Evolutionary conservation across 352 stramenopile species (phyloP), one percentile per base, ranked within the genome.

Genomic region (Albugo candida): DNA sequence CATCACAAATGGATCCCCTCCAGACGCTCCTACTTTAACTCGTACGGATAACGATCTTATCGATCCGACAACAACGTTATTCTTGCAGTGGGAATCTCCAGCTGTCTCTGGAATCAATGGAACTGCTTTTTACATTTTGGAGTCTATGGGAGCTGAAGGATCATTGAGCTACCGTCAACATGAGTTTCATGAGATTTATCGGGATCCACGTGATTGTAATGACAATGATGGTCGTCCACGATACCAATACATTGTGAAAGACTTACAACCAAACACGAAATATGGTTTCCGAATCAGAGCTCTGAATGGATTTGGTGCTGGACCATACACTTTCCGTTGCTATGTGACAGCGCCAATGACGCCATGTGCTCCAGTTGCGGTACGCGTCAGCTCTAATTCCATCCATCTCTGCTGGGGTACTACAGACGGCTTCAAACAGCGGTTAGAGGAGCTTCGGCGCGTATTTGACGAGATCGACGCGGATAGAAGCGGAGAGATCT

Each of bases 231-330:
- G 77, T 14, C 60, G 87, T 35, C 70, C 83, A 27, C 71, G 81
- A 18, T 89, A 91, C 24, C 59, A 76, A 13, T 79, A 82, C 55
- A 62, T 76, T 6, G 59, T 87, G 16, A 64, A 63, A 0, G 67
- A 70, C 0, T 47, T 95, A 10, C 31, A 50, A 10, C 79, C 86
- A 5, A 93, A 89, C 59, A 93, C 81, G 12, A 87, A 84, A 53
- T 95, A 95, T 51, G 67, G 58, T 39, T 94, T 95, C 48, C 74
- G 86, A 6, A 51, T 95, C 5, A 78, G 86, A 12, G 83, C 79
- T 5, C 73, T 95, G 36, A 96, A 95, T 42, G 81, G 81, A 14
- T 95, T 95, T 56, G 86, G 83, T 10, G 76, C 85, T 0, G 79
- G 81, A 0, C 56, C 61, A 14, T 96, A 92, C 56, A 74, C 76